Percentiles rank a stretch among this genome's conserved stretches.
phyloP scores from a whole-genome alignment of 306 rosid genomes.

The Canavalia gladiata region DNA sequence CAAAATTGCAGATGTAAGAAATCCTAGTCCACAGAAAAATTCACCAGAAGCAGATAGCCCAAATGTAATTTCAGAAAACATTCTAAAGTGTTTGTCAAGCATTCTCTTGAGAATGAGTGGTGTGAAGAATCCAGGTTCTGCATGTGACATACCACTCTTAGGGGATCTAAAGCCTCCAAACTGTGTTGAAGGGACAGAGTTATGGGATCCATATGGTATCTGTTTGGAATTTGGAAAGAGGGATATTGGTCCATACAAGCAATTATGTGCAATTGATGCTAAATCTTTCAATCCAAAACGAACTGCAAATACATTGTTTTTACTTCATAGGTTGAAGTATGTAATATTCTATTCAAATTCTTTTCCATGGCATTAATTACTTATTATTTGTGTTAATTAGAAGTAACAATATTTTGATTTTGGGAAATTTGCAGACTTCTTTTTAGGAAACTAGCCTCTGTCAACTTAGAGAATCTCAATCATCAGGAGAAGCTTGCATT shows the following conservation, averaged over 20 bases:
- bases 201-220: constrained; percentile 76
- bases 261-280: constrained; percentile 67
- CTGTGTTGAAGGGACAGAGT: constrained; percentile 49
- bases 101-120: constrained; percentile 78
- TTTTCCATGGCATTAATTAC: constrained; percentile 32
- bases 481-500: constrained; percentile 97
- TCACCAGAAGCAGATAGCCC: constrained; percentile 67
- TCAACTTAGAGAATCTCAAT: constrained; percentile 69
- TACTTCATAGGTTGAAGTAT: constrained; percentile 80
- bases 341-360: constrained; percentile 37
- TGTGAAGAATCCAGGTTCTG: constrained; percentile 59
- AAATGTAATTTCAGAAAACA: constrained; percentile 78
- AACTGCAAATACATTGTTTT: constrained; percentile 74
- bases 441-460: constrained; percentile 78
- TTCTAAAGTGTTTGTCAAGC: constrained; percentile 83
- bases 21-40: constrained; percentile 49
- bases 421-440: constrained; percentile 70
- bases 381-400: constrained; percentile 27
- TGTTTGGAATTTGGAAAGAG: constrained; percentile 72
- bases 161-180: constrained; percentile 49
- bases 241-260: constrained; percentile 83
- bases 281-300: constrained; percentile 71
- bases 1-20: constrained; percentile 56
- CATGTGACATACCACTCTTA: constrained; percentile 52
- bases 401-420: constrained; percentile 35